A percentile compares a stretch with the other conserved stretches of the same genome.
Conservation (phyloP, 192 early-diverging fungal species). For the Gryganskiella cystojenkinii region DNA sequence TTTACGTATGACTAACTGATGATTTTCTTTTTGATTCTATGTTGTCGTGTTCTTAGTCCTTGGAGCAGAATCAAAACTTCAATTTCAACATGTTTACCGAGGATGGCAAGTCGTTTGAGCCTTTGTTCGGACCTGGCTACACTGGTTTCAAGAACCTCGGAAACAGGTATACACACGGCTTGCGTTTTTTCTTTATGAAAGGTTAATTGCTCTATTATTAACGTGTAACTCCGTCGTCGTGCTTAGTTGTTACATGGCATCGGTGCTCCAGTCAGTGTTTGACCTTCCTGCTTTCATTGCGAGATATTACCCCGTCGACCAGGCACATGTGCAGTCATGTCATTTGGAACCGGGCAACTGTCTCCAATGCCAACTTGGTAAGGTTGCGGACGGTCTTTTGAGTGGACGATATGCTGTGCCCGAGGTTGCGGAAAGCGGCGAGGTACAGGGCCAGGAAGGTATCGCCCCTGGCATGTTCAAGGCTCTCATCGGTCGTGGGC, state of each 20-base stretch:
- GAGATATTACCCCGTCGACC: conserved; percentile 58
- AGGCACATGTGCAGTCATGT: conserved; percentile 64
- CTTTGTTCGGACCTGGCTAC: conserved; percentile 89
- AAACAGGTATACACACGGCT: conserved; percentile 72
- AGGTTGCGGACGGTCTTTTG: conserved; percentile 91
- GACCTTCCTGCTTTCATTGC: conserved; percentile 79
- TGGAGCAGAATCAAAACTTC: conserved; percentile 97
- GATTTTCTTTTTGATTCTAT: no score
- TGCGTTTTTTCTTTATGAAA: background rate
- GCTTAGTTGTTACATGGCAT: conserved; percentile 96
- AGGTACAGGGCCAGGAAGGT: conserved; percentile 74
- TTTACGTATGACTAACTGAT: background rate
- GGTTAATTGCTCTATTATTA: no score
- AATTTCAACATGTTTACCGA: conserved; percentile 98
- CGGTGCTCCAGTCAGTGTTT: conserved; percentile 92
- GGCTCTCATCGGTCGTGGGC: conserved; percentile 83
- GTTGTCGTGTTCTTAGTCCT: conserved; percentile 75
- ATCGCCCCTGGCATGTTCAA: conserved; percentile 95
- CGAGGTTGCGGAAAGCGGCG: conserved; percentile 54
- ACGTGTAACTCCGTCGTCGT: no score
- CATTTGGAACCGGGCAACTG: conserved; percentile 73
- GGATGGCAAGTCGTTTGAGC: conserved; percentile 87
- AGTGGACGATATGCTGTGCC: conserved; percentile 86
- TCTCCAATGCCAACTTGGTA: conserved; percentile 91
- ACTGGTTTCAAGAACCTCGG: conserved; percentile 96